Percentiles rank a stretch among this genome's conserved stretches.
phyloP scores from a whole-genome alignment of 2,329 filamentous ascomycete genomes.

The Dactylellina cionopaga region DNA sequence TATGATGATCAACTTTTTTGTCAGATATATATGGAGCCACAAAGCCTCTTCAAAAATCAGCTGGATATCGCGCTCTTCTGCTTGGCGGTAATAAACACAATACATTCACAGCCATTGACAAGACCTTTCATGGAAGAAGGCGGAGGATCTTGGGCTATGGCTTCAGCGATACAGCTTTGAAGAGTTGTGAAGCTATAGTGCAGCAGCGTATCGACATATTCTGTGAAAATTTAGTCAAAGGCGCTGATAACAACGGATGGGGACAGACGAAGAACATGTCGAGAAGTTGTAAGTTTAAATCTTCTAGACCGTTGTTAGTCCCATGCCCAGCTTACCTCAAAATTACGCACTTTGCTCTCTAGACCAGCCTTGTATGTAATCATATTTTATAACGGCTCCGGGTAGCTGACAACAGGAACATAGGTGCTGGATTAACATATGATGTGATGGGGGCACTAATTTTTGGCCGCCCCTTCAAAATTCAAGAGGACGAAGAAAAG shows the following conservation, averaged over 20 bases:
- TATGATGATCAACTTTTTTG: too few species aligned
- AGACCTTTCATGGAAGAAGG: constrained; percentile 75
- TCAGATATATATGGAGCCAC: constrained; percentile 62
- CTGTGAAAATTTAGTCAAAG: constrained; percentile 67
- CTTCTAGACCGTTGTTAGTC: too few species aligned
- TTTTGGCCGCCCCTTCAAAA: constrained; percentile 66
- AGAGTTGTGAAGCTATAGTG: constrained; percentile 75
- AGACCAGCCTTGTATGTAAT: too few species aligned
- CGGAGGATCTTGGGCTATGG: constrained; percentile 75
- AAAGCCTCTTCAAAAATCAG: constrained; percentile 58
- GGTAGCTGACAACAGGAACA: constrained; percentile 38
- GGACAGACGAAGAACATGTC: constrained; percentile 70
- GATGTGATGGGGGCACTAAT: constrained; percentile 66
- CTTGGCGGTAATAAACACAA: constrained; percentile 65
- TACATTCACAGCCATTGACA: constrained; percentile 77
- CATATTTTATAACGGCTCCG: too few species aligned
- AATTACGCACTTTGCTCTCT: too few species aligned
- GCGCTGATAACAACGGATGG: constrained; percentile 67
- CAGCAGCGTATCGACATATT: constrained; percentile 74
- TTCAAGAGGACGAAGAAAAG: constrained; percentile 66
- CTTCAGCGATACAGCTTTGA: constrained; percentile 74
- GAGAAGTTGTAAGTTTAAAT: constrained; percentile 58
- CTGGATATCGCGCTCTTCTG: constrained; percentile 31
- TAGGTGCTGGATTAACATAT: constrained; percentile 59
- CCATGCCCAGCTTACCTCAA: too few species aligned